Evolutionary conservation across 208 protist species (phyloP), one percentile per base, ranked within the genome.

Genomic region (Trypanosoma grayi): DNA sequence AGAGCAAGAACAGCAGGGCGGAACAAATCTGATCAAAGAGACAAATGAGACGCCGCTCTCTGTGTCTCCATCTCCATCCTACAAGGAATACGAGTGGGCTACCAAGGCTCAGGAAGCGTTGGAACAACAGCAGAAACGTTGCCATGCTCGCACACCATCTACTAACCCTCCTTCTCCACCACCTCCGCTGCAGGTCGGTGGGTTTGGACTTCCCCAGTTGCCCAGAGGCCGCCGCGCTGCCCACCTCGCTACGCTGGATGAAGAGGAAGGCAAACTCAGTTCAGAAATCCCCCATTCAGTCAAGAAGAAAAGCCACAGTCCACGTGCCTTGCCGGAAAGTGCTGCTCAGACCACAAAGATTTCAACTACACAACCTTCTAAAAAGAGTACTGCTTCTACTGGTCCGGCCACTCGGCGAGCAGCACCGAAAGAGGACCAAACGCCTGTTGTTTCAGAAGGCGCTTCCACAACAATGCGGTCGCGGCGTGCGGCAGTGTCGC

Each of bases 31-130:
- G 10, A 14, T 27, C 25, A 9, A 3, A 41, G 28, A 39, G 61
- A 55, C 13, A 34, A 34, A 14, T 40, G 33, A 52, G 24, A 10
- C 16, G 5, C 11, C 41, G 13, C 31, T 58, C 18, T 50, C 60
- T 36, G 46, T 66, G 27, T 66, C 60, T 18, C 62, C 54, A 48
- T 40, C 36, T 36, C 62, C 55, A 1, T 61, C 62, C 7, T 60
- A 54, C 14, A 73, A 74, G 58, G 58, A 76, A 46, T 83, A 79
- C 53, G 47, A 73, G 45, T 88, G 81, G 81, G 77, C 70, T 34
- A 63, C 52, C 20, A 70, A 75, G 46, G 77, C 66, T 1, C 66
- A 80, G 14, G 65, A 36, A 11, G 43, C 64, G 28, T 46, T 88
- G 60, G 63, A 60, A 8, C 46, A 39, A 55, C 81, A 88, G 64